Evolutionary conservation across 768 basidiomycete species (phyloP), one percentile per base, ranked within the genome.

Genomic region (Kwoniella europaea): DNA sequence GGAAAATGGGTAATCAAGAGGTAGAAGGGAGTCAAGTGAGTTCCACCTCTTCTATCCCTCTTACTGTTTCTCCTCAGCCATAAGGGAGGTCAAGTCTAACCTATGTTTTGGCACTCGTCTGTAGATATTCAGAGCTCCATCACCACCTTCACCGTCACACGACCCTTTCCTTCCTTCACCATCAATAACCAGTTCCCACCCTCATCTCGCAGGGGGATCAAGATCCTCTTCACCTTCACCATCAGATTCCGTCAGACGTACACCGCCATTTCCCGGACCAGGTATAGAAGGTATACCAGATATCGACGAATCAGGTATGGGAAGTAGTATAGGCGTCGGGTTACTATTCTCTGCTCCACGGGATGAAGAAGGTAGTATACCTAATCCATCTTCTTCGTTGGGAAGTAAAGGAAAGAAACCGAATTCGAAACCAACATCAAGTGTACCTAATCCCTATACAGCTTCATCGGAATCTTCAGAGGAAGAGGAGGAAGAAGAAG

Each of bases 121-220:
- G 12, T 53, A 78, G 77, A 77, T 78, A 29, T 78, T 78, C 68
- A 67, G 77, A 24, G 69, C 75, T n/a, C 54, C 77, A 10, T 77
- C 77, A 15, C 76, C 74, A 4, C 57, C 70, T 12, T 78, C 79
- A 54, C 76, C 77, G 24, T 71, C 71, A 0, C 75, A 75, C 53
- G 77, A 80, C 62, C 79, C 79, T 15, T 80, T 80, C 72, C 65
- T 76, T 10, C 71, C 77, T 41, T 78, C 77, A 10, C 75, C 79
- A 9, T 67, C 74, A 20, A 63, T 68, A 16, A 74, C 79, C 4
- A 42, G 42, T 22, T 78, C 79, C 12, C 71, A 78, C 27, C 77
- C 79, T 18, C 71, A 78, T 44, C 68, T 80, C 2, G 62, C 69
- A 16, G 79, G 79, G 10, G 72, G 72, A 16, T 80, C 79, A 12